A percentile compares a stretch with the other conserved stretches of the same genome.
phyloP scores from a whole-genome alignment of 2,329 filamentous ascomycete genomes.

The Kalmusia sp. region DNA sequence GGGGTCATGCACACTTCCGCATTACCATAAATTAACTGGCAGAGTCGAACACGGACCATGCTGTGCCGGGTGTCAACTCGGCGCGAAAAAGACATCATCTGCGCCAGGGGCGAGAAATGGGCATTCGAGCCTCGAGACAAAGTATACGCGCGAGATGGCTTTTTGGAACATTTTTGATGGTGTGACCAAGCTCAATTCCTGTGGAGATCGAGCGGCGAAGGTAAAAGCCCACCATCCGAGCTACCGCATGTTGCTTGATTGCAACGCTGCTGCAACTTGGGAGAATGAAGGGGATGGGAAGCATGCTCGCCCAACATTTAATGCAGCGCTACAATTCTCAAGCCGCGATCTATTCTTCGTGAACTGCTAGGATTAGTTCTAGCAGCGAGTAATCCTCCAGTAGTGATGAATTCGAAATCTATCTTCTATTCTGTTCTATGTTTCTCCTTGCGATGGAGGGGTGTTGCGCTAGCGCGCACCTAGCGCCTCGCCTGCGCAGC shows the following conservation, averaged over 20 bases:
- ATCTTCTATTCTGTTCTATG: no score
- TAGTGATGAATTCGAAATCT: no score
- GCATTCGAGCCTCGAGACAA: slow-evolving; percentile 28
- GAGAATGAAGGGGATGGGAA: not conserved
- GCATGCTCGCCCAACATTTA: no score
- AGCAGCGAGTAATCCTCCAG: no score
- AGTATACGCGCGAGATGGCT: slow-evolving; percentile 37
- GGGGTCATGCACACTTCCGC: slow-evolving; percentile 34
- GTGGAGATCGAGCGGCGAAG: slow-evolving; percentile 26
- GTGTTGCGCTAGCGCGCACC: no score
- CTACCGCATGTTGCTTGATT: not conserved
- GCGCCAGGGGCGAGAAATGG: slow-evolving; percentile 16
- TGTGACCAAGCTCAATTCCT: slow-evolving; percentile 42
- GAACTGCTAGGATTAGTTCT: no score
- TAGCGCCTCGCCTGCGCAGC: no score
- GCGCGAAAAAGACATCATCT: slow-evolving; percentile 28
- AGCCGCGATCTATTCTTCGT: no score
- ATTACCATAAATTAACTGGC: slow-evolving; percentile 30
- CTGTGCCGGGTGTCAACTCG: slow-evolving; percentile 43
- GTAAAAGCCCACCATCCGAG: not conserved
- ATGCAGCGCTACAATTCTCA: no score
- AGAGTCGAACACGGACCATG: slow-evolving; percentile 36
- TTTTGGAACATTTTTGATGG: slow-evolving; percentile 44
- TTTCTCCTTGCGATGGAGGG: not conserved
- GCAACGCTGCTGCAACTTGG: not conserved